A percentile compares a stretch with the other conserved stretches of the same genome.
Evolutionary conservation across 2,329 filamentous ascomycete genomes (phyloP).

Genomic region (Ophiostoma montium): DNA sequence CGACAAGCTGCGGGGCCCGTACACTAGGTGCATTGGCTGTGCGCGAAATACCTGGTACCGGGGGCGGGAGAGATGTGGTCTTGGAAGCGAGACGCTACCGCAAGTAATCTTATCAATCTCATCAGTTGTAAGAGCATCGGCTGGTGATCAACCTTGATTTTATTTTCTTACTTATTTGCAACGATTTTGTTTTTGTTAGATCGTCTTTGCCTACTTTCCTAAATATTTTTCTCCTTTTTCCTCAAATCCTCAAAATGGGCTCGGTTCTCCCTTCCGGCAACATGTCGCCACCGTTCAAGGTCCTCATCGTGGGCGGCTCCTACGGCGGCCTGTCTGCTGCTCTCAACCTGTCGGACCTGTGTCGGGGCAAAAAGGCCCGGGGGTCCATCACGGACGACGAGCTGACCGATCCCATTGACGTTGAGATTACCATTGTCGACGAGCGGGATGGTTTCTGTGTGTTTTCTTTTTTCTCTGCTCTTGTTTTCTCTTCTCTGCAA

Average conservation of each 20-base stretch:
- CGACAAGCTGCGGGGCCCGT: too few species aligned
- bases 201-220: not conserved
- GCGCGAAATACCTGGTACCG: not conserved
- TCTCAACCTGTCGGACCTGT: slow-evolving; percentile 53
- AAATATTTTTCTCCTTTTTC: not conserved
- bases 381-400: slow-evolving; percentile 17
- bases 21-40: too few species aligned
- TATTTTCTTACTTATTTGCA: too few species aligned
- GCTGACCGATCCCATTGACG: slow-evolving; percentile 26
- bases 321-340: slow-evolving; percentile 57
- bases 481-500: too few species aligned
- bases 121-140: too few species aligned
- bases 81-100: not conserved
- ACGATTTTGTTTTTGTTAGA: not conserved
- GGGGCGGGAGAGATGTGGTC: not conserved
- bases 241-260: slow-evolving; percentile 4
- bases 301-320: slow-evolving; percentile 57
- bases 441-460: slow-evolving; percentile 74
- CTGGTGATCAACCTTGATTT: too few species aligned
- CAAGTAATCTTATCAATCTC: slow-evolving; percentile 7
- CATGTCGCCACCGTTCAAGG: slow-evolving; percentile 26
- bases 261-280: slow-evolving; percentile 6
- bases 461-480: not conserved
- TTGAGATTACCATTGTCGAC: slow-evolving; percentile 62
- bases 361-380: slow-evolving; percentile 40